Conservation (phyloP, 2,329 filamentous ascomycete genomes). For the Colletotrichum sp. region DNA sequence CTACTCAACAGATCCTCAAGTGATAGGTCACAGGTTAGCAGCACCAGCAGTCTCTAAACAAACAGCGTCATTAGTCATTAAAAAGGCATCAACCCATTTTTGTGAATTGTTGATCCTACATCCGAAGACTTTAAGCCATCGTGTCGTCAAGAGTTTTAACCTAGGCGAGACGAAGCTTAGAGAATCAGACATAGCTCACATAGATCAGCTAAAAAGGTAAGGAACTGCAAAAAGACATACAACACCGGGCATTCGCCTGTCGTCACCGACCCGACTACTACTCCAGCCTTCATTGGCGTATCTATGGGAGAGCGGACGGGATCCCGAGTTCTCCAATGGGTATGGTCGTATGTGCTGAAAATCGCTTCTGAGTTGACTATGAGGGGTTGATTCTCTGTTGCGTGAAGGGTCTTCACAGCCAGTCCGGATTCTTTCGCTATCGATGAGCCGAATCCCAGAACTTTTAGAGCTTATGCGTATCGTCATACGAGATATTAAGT, state of each 20-base stretch:
- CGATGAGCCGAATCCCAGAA: rapidly evolving
- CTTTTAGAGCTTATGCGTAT: neutral
- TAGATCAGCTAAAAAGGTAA: too few species aligned
- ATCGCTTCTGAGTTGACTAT: rapidly evolving
- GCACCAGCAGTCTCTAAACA: neutral
- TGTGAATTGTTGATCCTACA: neutral
- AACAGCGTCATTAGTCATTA: neutral
- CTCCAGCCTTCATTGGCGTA: neutral
- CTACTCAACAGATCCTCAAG: neutral
- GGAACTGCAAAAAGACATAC: neutral
- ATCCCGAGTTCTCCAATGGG: neutral
- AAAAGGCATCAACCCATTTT: neutral
- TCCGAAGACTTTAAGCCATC: too few species aligned
- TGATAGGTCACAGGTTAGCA: neutral
- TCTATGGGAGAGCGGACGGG: neutral
- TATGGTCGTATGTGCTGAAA: neutral
- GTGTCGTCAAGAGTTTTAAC: neutral
- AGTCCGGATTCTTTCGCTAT: neutral
- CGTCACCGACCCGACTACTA: too few species aligned
- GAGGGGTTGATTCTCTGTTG: neutral
- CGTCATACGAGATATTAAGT: rapidly evolving
- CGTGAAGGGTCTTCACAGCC: neutral
- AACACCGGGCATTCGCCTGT: neutral
- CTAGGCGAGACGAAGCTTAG: neutral
- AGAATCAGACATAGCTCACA: neutral